phyloP scores from a whole-genome alignment of 352 stramenopile species.

The Chrysophaeum taylorii region DNA sequence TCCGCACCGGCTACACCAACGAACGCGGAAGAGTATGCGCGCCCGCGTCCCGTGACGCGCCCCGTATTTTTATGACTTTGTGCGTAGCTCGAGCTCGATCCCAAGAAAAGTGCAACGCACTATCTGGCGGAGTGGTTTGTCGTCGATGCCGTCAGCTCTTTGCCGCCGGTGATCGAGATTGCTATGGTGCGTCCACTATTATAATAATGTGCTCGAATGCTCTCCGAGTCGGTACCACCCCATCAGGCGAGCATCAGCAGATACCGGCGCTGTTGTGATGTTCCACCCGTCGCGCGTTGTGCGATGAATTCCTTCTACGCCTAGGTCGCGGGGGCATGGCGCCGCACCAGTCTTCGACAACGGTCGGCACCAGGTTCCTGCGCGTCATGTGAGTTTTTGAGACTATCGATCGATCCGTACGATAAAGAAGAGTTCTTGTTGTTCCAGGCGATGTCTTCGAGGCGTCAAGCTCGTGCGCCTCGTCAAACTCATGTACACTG shows the following conservation, averaged over 20 bases:
- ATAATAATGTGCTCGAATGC: not conserved
- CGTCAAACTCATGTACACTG: not conserved
- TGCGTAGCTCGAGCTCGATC: not conserved
- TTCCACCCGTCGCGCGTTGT: no score
- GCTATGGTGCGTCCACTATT: no score
- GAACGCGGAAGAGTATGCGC: not conserved
- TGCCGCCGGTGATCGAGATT: not conserved
- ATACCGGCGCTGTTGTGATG: no score
- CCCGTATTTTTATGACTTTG: not conserved
- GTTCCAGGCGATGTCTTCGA: no score
- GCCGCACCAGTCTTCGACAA: no score
- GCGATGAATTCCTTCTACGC: no score
- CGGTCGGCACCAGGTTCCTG: no score
- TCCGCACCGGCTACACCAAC: not conserved
- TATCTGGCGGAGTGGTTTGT: not conserved
- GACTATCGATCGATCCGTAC: no score
- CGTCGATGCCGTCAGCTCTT: not conserved
- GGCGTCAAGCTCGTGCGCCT: not conserved
- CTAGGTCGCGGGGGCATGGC: no score
- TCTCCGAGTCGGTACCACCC: not conserved
- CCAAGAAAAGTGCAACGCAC: not conserved
- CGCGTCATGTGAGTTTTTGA: no score
- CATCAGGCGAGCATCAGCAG: no score
- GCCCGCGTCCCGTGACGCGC: not conserved
- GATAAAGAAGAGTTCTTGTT: no score